A percentile compares a stretch with the other conserved stretches of the same genome.
Conservation (phyloP, 2,329 filamentous ascomycete genomes). For the Fusarium poae region DNA sequence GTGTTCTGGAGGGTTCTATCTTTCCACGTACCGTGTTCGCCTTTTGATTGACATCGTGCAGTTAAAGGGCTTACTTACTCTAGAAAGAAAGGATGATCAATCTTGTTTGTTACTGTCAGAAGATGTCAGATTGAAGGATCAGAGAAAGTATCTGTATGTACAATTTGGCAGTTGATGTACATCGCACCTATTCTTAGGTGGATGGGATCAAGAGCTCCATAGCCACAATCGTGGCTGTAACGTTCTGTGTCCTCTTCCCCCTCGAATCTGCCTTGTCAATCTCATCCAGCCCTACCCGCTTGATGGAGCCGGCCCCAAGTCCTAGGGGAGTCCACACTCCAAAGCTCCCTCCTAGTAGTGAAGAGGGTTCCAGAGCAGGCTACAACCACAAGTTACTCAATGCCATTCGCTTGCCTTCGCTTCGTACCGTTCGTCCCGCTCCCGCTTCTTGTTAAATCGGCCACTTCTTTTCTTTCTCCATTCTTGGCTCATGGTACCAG, state of each 20-base stretch:
- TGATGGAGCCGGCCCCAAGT: slow-evolving; percentile 8
- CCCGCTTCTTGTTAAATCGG: slow-evolving; percentile 33
- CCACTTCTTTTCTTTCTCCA: slow-evolving; percentile 23
- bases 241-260: slow-evolving; percentile 7
- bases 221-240: slow-evolving; percentile 37
- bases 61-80: slow-evolving; percentile 17
- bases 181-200: slow-evolving; percentile 16
- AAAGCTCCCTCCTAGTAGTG: slow-evolving; percentile 25
- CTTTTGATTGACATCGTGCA: slow-evolving; percentile 33
- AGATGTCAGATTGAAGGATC: background rate
- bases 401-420: slow-evolving; percentile 29
- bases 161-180: slow-evolving; percentile 22
- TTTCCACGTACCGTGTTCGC: background rate
- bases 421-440: slow-evolving; percentile 49
- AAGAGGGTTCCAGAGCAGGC: slow-evolving; percentile 8
- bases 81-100: slow-evolving; percentile 6
- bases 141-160: background rate
- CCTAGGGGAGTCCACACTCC: slow-evolving; percentile 16
- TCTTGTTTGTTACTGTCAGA: slow-evolving; percentile 1
- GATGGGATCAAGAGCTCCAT: slow-evolving; percentile 12
- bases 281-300: slow-evolving; percentile 38
- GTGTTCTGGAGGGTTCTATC: slow-evolving; percentile 7
- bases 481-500: slow-evolving; percentile 15
- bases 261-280: slow-evolving; percentile 29
- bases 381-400: slow-evolving; percentile 20